Base-by-base conservation (phyloP, 108 stramenopile species). In the Fragilaria crotonensis region DNA sequence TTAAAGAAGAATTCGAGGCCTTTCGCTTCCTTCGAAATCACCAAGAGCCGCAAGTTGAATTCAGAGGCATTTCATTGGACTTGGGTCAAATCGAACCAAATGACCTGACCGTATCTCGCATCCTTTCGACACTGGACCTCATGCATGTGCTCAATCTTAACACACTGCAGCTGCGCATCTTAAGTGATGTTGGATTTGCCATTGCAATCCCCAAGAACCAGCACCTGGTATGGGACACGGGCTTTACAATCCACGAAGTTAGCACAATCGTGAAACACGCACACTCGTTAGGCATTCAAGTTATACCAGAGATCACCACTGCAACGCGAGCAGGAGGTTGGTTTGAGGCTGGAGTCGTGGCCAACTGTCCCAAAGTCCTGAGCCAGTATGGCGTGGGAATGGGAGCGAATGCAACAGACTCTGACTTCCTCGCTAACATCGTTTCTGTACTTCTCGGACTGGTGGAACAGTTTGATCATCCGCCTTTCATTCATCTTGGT, bases 271-370 rank as follows among this genome's bases (percentile, higher is more conserved):
- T 59, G 5, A 46, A 21, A 25, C 32, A 26, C 26, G 48, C 57
- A 9, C 4, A 28, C 7, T 4, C 14, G 19, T 9, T 26, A 18
- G 66, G 62, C 20, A 63, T 73, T 45, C 59, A 61, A 27, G 18
- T 67, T 26, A 67, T 73, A 11, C 72, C 72, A 21, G 72, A 73
- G 30, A 67, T 73, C 18, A 45, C 57, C 32, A 30, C 62, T 11
- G 31, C 66, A 0, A 67, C 72, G 7, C 33, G 52, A 25, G 57
- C 62, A 19, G 49, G 30, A 23, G 72, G 72, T 17, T 65, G 60
- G 72, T 57, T 58, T 25, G 25, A 33, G 5, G 33, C 60, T 17
- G 66, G 62, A 3, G 56, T 63, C 33, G 19, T 69, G 11, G 57
- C 60, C 0, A 51, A 62, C 18, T 73, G 72, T 51, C 66, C 66